These are phyloP conservation scores for Wickerhamomyces mucosus DNA, from an alignment of 805 yeast species.

Conservation along the genomic window DNA sequence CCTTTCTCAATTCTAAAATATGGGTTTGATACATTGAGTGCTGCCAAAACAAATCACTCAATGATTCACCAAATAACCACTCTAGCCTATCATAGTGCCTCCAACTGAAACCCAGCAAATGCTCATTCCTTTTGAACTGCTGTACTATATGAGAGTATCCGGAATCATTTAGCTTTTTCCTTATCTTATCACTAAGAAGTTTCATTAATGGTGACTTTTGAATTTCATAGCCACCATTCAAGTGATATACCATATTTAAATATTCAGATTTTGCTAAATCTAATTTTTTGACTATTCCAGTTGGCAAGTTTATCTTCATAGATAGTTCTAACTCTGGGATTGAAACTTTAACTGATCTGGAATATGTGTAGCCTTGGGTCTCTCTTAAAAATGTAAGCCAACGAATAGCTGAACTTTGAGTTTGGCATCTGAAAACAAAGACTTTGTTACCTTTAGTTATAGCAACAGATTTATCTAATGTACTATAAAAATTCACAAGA, in stretches of 20 bases:
- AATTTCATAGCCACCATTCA: conserved; percentile 16
- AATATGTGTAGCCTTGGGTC: conserved; percentile 34
- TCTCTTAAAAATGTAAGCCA: conserved; percentile 57
- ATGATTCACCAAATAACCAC: conserved; percentile 44
- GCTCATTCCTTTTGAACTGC: conserved; percentile 18
- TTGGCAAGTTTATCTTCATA: conserved; percentile 18
- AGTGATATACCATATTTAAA: conserved; percentile 1
- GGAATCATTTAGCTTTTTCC: conserved; percentile 22
- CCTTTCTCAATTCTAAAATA: conserved; percentile 51
- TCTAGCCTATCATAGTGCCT: conserved; percentile 68
- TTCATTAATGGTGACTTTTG: conserved; percentile 24
- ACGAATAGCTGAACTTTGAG: conserved; percentile 41
- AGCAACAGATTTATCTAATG: conserved; percentile 62
- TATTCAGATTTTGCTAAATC: neutral
- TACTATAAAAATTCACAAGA: conserved; percentile 47
- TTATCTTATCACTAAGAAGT: conserved; percentile 29
- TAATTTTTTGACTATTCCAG: conserved; percentile 4
- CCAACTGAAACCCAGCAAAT: conserved; percentile 45
- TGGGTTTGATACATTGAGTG: conserved; percentile 36
- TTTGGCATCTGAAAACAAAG: conserved; percentile 48
- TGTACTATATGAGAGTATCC: conserved; percentile 18
- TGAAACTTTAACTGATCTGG: conserved; percentile 33
- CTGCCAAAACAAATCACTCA: conserved; percentile 31
- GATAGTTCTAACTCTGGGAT: conserved; percentile 31
- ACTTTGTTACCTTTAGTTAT: conserved; percentile 30